Base-by-base conservation (phyloP, 352 stramenopile species). In the Globisporangium nagaii region DNA sequence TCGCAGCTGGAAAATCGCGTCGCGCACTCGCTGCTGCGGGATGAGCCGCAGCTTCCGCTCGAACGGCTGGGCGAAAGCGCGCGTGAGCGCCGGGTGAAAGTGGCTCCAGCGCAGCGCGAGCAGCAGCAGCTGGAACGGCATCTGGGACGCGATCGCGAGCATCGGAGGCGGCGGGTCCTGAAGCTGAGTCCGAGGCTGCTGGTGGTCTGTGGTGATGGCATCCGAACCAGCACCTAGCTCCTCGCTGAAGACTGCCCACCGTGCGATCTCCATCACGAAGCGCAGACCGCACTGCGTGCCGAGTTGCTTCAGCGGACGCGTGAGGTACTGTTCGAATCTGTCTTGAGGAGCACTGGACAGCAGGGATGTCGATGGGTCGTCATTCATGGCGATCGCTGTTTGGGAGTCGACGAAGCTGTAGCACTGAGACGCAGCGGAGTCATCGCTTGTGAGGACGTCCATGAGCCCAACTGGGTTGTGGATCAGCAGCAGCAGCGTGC, bases 111-210 rank as follows among this genome's bases (percentile, higher is more conserved):
- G 75, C 19, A 93, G 44, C 5, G 87, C 45, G 17, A 91, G 69
- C 25, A 86, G 24, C 30, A 89, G 27, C 1, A 90, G 40, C 42
- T 93, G 83, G 60, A 93, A 90, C 22, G 83, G 76, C 15, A 90
- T 46, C 25, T 79, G 73, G 27, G 60, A 62, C 25, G 62, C 66
- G 1, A 63, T 71, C 17, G 63, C 51, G 44, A 81, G 70, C 52
- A 86, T 70, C 5, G 58, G 51, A 0, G 52, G 51, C 34, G 48
- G 47, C 7, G 22, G 5, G 35, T 13, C 2, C 3, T 11, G 11
- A n/a, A n/a, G n/a, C n/a, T n/a, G n/a, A n/a, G n/a, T n/a, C n/a
- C n/a, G n/a, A n/a, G n/a, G n/a, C n/a, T n/a, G n/a, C n/a, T n/a
- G n/a, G n/a, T n/a, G n/a, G n/a, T n/a, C 3, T 15, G 7, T 19